Evolutionary conservation across 805 yeast genomes (phyloP).

Genomic region (Metschnikowia lochheadii): DNA sequence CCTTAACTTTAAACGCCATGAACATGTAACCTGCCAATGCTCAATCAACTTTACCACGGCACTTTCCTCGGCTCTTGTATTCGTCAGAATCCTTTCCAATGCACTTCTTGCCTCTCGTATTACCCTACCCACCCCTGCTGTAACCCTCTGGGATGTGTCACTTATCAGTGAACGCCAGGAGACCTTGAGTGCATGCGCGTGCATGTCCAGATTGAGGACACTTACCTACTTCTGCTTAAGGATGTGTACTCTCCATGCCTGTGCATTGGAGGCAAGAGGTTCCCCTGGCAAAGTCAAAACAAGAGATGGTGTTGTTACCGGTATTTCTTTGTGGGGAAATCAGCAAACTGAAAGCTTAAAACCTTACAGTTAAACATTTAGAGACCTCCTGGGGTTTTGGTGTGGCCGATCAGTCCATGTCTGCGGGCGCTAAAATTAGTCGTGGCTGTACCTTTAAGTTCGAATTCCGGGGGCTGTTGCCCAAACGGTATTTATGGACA

Average conservation of each 20-base stretch:
- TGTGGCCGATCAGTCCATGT: neutral
- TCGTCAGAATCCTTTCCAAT: neutral
- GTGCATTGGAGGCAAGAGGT: neutral
- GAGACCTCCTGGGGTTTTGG: neutral
- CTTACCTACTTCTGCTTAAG: neutral
- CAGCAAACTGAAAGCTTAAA: neutral
- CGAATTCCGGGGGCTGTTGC: slow-evolving; percentile 1
- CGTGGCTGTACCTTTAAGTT: neutral
- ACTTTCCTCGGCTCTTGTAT: neutral
- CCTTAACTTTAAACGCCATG: neutral
- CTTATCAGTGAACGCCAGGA: neutral
- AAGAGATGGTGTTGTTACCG: neutral
- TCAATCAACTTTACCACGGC: neutral
- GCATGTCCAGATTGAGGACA: neutral
- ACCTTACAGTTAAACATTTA: neutral
- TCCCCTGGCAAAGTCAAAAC: neutral
- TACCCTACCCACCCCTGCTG: too few species aligned
- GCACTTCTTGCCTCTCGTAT: too few species aligned
- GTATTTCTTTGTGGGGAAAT: neutral
- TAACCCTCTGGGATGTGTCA: neutral
- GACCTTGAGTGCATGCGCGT: neutral
- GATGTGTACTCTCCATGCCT: neutral
- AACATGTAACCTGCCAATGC: neutral
- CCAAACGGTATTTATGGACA: neutral
- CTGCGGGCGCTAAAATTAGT: neutral